Conservation (phyloP, 129 eudicot species). For the Deinandra increscens region DNA sequence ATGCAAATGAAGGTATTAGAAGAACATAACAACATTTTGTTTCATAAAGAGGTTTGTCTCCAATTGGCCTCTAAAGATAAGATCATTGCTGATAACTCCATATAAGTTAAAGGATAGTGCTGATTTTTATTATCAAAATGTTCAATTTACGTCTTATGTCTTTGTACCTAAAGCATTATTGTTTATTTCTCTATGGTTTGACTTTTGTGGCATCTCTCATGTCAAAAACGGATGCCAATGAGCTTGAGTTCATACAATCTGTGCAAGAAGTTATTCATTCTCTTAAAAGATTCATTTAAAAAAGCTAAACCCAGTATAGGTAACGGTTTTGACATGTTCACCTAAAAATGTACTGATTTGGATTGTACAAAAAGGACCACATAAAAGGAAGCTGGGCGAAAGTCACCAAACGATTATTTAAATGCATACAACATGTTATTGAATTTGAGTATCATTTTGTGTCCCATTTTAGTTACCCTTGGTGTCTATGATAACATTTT, state of each 20-base stretch:
- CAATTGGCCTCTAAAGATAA: slow-evolving; percentile 96
- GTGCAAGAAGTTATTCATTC: slow-evolving; percentile 94
- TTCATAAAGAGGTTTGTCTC: slow-evolving; percentile 94
- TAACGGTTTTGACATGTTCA: neutral
- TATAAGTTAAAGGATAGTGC: slow-evolving; percentile 72
- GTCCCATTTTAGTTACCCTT: too few species aligned
- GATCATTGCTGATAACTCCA: slow-evolving; percentile 77
- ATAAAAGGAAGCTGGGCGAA: neutral
- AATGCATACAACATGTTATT: slow-evolving; percentile 9
- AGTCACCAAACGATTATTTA: neutral
- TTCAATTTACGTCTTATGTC: neutral
- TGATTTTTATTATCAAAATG: neutral
- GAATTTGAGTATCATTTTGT: too few species aligned
- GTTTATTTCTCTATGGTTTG: slow-evolving; percentile 14
- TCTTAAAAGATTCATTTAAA: slow-evolving; percentile 86
- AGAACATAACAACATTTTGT: slow-evolving; percentile 95
- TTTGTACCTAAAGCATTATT: neutral
- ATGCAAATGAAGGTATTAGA: slow-evolving; percentile 99
- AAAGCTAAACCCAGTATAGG: too few species aligned
- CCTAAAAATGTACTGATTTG: neutral
- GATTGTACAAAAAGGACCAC: neutral
- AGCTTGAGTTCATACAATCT: slow-evolving; percentile 79
- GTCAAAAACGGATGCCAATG: slow-evolving; percentile 99
- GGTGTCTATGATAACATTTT: too few species aligned
- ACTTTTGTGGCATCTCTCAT: slow-evolving; percentile 62